Evolutionary conservation across 139 green algal species (phyloP), one percentile per base, ranked within the genome.

Genomic region (Diplosphaera chodatii): DNA sequence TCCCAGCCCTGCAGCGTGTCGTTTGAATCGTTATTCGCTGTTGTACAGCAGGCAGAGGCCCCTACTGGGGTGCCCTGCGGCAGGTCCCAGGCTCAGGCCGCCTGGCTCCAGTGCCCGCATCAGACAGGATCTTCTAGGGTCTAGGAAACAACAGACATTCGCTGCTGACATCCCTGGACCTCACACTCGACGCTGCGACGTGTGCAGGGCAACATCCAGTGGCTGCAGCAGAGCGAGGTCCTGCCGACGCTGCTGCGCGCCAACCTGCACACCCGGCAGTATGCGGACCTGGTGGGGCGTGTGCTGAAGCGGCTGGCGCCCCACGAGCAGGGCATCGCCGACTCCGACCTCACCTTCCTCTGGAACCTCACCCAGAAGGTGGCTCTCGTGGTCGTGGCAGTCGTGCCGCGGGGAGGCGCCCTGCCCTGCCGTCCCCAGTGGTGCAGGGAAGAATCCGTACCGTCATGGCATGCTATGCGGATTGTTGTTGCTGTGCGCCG

Each of bases 231-330:
- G 40, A 63, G 90, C 8, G 64, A 83, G 33, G 77, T 97, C 22
- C 80, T 97, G 25, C 69, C 77, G 31, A 74, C 80, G 67, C 81
- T 97, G 67, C 79, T 97, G 67, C 81, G 86, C 3, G 79, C 80
- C 62, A 91, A 96, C 80, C 78, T 97, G 70, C 92, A 97, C 74
- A 90, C 96, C 77, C 80, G 81, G 33, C 92, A 97, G 82, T 97
- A 97, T 63, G 82, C 90, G 3, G 86, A 96, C 1, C 80, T 90
- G 83, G 89, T 94, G 69, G 67, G 74, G 15, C 8, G 3, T 5
- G 79, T 91, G 28, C 78, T 97, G 27, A 77, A 83, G 32, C 67
- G 68, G 20, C 73, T 92, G 33, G 74, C 91, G 34, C 71, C 75
- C 25, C 10, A 20, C 37, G 67, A 81, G 5, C 77, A 68, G 6